Percentiles rank a stretch among this genome's conserved stretches.
Conservation (phyloP, 768 basidiomycete genomes). For the Rhodotorula taiwanensis region DNA sequence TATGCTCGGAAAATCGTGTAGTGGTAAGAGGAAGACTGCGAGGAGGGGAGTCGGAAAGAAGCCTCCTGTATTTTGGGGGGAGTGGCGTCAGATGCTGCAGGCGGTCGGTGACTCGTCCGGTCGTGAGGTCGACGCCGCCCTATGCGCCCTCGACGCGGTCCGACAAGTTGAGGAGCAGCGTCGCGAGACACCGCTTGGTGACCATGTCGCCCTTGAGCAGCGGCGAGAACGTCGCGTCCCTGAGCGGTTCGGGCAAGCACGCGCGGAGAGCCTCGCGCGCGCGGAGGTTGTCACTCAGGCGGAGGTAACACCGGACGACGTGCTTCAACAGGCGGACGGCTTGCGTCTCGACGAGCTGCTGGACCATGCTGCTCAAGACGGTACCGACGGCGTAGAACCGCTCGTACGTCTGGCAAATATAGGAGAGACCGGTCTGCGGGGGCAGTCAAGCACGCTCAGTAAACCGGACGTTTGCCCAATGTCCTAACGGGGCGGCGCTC, state of each 20-base stretch:
- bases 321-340: slow-evolving; percentile 94
- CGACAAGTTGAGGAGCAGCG: slow-evolving; percentile 72
- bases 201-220: slow-evolving; percentile 98
- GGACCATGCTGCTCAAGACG: slow-evolving; percentile 97
- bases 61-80: no score
- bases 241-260: slow-evolving; percentile 88
- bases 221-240: slow-evolving; percentile 84
- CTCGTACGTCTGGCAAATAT: slow-evolving; percentile 99
- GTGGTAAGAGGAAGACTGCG: no score
- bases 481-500: no score
- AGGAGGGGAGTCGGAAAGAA: no score
- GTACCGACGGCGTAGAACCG: slow-evolving; percentile 98
- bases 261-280: slow-evolving; percentile 92
- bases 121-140: no score
- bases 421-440: slow-evolving; percentile 69
- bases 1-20: no score
- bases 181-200: slow-evolving; percentile 86
- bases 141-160: slow-evolving; percentile 39
- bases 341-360: slow-evolving; percentile 93
- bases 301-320: slow-evolving; percentile 92
- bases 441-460: no score
- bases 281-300: slow-evolving; percentile 89
- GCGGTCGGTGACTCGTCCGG: no score
- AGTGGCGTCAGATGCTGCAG: no score
- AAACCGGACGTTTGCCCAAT: no score